Conservation (phyloP, 2,329 filamentous ascomycete genomes). For the Alternaria consortialis region DNA sequence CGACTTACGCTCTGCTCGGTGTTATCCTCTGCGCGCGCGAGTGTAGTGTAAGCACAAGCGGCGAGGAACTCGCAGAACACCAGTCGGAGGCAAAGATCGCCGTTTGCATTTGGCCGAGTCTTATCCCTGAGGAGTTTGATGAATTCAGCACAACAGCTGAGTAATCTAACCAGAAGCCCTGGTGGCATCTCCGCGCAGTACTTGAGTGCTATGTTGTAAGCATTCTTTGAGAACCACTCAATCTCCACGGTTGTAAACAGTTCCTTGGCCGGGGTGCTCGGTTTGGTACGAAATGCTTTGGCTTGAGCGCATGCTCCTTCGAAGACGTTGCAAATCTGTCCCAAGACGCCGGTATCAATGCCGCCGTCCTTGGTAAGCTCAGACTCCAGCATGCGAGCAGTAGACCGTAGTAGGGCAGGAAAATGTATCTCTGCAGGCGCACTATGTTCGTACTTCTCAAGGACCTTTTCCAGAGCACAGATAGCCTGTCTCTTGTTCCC, state of each 20-base stretch:
- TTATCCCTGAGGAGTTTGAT: constrained; percentile 49
- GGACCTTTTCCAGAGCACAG: constrained; percentile 66
- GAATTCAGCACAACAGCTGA: constrained; percentile 57
- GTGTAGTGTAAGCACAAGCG: constrained; percentile 55
- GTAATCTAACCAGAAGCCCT: constrained; percentile 63
- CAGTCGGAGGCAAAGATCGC: constrained; percentile 66
- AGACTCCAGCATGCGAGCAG: constrained; percentile 56
- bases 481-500: constrained; percentile 70
- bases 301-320: constrained; percentile 60
- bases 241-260: constrained; percentile 71
- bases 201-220: constrained; percentile 79
- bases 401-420: constrained; percentile 69
- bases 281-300: constrained; percentile 54
- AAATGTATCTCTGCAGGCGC: constrained; percentile 64
- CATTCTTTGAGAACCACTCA: constrained; percentile 84
- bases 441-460: constrained; percentile 63
- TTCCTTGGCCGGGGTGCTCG: constrained; percentile 53
- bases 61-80: constrained; percentile 77
- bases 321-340: constrained; percentile 65
- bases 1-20: constrained; percentile 51
- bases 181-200: constrained; percentile 67
- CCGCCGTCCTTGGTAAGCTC: constrained; percentile 51
- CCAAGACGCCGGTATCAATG: constrained; percentile 37
- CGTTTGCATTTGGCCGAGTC: constrained; percentile 31
- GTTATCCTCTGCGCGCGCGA: constrained; percentile 59